Base-by-base conservation (phyloP, 441 rosid species). In the Aquilaria agallochum region DNA sequence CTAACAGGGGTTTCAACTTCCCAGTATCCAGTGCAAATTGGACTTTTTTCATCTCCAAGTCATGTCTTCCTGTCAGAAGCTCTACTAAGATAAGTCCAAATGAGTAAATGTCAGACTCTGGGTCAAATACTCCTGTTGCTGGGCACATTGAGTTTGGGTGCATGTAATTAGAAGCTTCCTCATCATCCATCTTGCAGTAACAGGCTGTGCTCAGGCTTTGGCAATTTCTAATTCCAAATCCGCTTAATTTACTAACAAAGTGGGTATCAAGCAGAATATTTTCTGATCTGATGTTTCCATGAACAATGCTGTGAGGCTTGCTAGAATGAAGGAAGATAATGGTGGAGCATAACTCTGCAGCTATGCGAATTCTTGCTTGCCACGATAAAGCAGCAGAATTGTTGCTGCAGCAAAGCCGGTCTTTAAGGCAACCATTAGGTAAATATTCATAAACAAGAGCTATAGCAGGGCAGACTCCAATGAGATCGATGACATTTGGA, bases 391-490 rank as follows among this genome's bases (percentile, higher is more conserved):
- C 94, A 2, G 88, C 73, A 60, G 90, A 74, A 70, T 83, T 85
- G 76, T 82, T 92, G 64, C 44, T 76, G 78, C 96, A 86, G 79
- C 68, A 76, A 58, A 91, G 84, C 61, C 94, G 82, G 64, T 91
- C 97, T 74, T 91, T 96, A 52, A 91, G 94, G 72, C 92, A 84
- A 59, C 94, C 97, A 74, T 83, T 85, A 1, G 88, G 80, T 55
- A 83, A 78, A 70, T 78, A 85, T 76, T 91, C 97, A 1, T 91
- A 91, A 62, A 91, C 62, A 12, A 91, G 97, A 75, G 86, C 71
- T 78, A 85, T 85, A 9, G 78, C 97, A 13, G 96, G 96, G 70
- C 96, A 91, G 55, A 90, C 81, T 73, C 97, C 97, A 59, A 91
- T 64, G 5, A 91, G 84, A 27, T 86, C 81, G 56, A 91, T 82